These are phyloP conservation scores for Pyronema omphalodes DNA, from an alignment of 495 filamentous ascomycete genomes.

Conservation along the genomic window DNA sequence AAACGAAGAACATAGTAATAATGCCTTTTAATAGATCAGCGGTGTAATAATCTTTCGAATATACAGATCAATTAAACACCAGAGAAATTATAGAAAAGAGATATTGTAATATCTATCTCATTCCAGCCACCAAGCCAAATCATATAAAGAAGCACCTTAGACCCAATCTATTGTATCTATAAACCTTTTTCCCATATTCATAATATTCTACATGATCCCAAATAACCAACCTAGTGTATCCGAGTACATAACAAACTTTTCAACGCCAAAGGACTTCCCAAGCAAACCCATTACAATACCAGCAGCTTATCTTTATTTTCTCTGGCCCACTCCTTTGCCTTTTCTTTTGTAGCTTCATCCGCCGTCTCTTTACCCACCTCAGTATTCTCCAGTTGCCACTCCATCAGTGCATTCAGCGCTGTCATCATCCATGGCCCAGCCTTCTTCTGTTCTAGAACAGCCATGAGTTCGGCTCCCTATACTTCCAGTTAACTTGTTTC, in stretches of 20 bases:
- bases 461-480: constrained; percentile 47
- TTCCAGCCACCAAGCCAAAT: too few relatives aligned
- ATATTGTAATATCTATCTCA: too few relatives aligned
- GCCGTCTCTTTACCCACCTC: constrained; percentile 51
- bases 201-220: too few relatives aligned
- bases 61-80: too few relatives aligned
- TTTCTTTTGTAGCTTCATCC: constrained; percentile 32
- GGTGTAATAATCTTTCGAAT: too few relatives aligned
- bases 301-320: background rate
- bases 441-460: constrained; percentile 36
- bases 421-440: constrained; percentile 63
- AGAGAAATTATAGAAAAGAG: too few relatives aligned
- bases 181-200: too few relatives aligned
- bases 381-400: constrained; percentile 76
- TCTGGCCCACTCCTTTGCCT: constrained; percentile 25
- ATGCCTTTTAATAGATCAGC: too few relatives aligned
- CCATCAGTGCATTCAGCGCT: constrained; percentile 51
- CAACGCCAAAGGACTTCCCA: background rate
- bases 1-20: too few relatives aligned
- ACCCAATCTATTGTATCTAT: too few relatives aligned
- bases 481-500: constrained; percentile 17
- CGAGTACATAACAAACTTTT: background rate
- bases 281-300: background rate
- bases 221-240: too few relatives aligned
- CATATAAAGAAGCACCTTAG: too few relatives aligned